Conservation (phyloP, 2,329 filamentous ascomycete genomes). For the Sclerotiophoma versabilis region DNA sequence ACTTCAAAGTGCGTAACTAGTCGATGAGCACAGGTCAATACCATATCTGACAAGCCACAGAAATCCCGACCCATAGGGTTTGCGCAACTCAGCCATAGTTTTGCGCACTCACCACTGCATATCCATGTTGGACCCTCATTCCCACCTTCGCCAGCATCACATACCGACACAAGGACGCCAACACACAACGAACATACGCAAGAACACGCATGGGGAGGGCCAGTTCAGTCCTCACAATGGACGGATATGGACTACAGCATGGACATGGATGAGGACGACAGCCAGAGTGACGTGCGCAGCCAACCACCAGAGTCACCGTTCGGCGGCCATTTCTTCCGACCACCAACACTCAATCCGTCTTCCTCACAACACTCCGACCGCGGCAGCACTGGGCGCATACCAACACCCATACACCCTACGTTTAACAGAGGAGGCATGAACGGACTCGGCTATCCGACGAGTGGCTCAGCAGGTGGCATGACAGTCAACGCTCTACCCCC, state of each 20-base stretch:
- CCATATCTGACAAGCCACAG: conserved; percentile 22
- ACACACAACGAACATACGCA: conserved; percentile 14
- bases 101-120: conserved; percentile 24
- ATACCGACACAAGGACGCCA: conserved; percentile 40
- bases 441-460: conserved; percentile 38
- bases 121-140: conserved; percentile 33
- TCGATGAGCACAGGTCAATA: not conserved
- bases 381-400: conserved; percentile 42
- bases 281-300: conserved; percentile 42
- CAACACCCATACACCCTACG: conserved; percentile 50
- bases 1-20: conserved; percentile 36
- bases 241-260: conserved; percentile 42
- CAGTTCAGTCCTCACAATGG: conserved; percentile 31
- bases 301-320: conserved; percentile 48
- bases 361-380: conserved; percentile 30
- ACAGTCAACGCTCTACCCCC: conserved; percentile 22
- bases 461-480: conserved; percentile 37
- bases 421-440: conserved; percentile 42
- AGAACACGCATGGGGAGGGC: conserved; percentile 17
- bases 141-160: conserved; percentile 38
- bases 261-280: conserved; percentile 48
- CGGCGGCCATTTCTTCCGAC: conserved; percentile 38
- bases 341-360: conserved; percentile 44
- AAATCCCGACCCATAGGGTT: conserved; percentile 39
- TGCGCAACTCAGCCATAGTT: conserved; percentile 27